Evolutionary conservation across 257 asterid species (phyloP), one percentile per base, ranked within the genome.

Genomic region (Eucommia ulmoides): DNA sequence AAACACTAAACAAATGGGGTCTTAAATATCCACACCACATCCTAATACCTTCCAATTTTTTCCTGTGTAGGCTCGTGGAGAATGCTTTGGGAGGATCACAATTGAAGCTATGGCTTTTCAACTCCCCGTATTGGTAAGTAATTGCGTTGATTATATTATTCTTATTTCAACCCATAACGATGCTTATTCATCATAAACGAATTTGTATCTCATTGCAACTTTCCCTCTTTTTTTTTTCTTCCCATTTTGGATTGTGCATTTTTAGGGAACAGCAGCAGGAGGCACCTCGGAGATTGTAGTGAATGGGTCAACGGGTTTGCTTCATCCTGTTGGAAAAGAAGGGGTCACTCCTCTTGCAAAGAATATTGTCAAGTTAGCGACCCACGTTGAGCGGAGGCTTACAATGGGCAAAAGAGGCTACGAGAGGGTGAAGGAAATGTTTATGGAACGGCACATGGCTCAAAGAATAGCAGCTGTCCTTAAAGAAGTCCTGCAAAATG

Each of bases 71-170:
- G 94, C 82, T 23, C 88, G 98, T 24, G 98, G 96, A 52, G 98
- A 89, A 64, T 85, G 98, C 64, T 89, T 89, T 65, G 98, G 98
- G 56, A 81, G 98, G 78, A 89, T 89, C 53, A 89, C 96, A 22
- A 89, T 89, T 66, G 98, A 89, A 76, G 98, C 98, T 51, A 89
- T 89, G 98, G 98, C 98, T 23, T 89, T 89, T 69, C 81, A 82
- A 82, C 78, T 89, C 55, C 96, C 98, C 54, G 96, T 85, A 50
- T 66, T 82, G 91, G 98, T 89, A 65, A 74, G 78, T 54, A n/a
- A n/a, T n/a, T n/a, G n/a, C n/a, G n/a, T n/a, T n/a, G n/a, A n/a
- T n/a, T n/a, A n/a, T n/a, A n/a, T n/a, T n/a, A n/a, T n/a, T n/a
- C n/a, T n/a, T n/a, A n/a, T n/a, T n/a, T n/a, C n/a, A n/a, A n/a